These are phyloP conservation scores for Boletus semigastroideus DNA, from an alignment of 1,284 basidiomycete genomes.

Conservation along the genomic window DNA sequence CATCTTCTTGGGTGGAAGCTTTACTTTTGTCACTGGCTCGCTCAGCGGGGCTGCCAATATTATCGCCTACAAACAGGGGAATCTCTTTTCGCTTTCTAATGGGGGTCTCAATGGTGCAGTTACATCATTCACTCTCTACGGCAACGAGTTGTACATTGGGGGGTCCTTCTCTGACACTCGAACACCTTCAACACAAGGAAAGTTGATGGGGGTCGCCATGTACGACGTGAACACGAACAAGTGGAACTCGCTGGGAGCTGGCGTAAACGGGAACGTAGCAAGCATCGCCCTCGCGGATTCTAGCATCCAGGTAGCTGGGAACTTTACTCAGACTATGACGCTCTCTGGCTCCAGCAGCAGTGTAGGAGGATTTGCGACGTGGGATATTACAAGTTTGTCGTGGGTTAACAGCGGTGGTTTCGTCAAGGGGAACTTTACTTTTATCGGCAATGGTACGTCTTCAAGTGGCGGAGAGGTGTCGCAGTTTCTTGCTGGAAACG, in stretches of 20 bases:
- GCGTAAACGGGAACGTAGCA: constrained; percentile 76
- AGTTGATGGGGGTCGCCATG: constrained; percentile 64
- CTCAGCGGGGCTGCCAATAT: constrained; percentile 69
- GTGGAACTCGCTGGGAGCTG: constrained; percentile 75
- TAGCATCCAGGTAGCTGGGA: constrained; percentile 70
- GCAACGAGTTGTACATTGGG: constrained; percentile 75
- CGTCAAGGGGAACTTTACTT: constrained; percentile 70
- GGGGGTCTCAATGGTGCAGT: constrained; percentile 78
- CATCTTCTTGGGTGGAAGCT: constrained; percentile 79
- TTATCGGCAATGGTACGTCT: constrained; percentile 63
- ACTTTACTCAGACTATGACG: constrained; percentile 62
- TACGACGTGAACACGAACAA: constrained; percentile 70
- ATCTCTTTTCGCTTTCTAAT: constrained; percentile 51
- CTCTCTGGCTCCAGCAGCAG: constrained; percentile 37
- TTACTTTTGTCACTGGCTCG: constrained; percentile 59
- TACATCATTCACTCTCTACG: constrained; percentile 59
- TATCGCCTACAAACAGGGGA: constrained; percentile 64
- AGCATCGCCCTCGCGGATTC: constrained; percentile 53
- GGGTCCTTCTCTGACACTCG: constrained; percentile 80
- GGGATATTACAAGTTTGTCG: constrained; percentile 59
- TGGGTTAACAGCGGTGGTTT: constrained; percentile 80
- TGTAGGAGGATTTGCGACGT: constrained; percentile 74
- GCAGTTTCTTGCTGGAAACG: constrained; percentile 68
- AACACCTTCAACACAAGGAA: constrained; percentile 50
- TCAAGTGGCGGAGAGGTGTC: constrained; percentile 33